A percentile compares a stretch with the other conserved stretches of the same genome.
phyloP scores from a whole-genome alignment of 2,329 filamentous ascomycete species.

The Botrytis galanthina region DNA sequence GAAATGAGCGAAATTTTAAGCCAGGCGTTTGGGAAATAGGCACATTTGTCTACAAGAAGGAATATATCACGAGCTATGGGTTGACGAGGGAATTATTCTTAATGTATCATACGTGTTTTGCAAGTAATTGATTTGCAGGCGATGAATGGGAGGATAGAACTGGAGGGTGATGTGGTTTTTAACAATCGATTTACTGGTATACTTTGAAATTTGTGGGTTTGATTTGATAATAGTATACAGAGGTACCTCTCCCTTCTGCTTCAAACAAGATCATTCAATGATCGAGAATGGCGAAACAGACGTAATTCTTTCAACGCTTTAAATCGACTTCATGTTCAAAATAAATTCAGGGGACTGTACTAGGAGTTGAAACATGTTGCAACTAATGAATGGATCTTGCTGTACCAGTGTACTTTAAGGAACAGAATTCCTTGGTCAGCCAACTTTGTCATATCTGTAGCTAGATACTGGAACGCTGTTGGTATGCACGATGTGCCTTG shows the following conservation, averaged over 20 bases:
- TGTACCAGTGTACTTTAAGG: background rate
- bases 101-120: constrained; percentile 3
- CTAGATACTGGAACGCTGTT: background rate
- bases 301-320: background rate
- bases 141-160: background rate
- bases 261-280: background rate
- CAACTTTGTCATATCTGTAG: background rate
- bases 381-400: background rate
- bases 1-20: background rate
- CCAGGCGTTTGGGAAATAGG: constrained; percentile 5
- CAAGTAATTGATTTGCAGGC: background rate
- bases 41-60: background rate
- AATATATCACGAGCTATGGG: constrained; percentile 5
- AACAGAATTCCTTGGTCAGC: background rate
- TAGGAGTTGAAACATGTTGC: background rate
- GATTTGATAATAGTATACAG: background rate
- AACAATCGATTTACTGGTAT: background rate
- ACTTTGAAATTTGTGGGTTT: background rate
- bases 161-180: background rate
- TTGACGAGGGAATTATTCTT: background rate
- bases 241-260: background rate
- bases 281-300: background rate
- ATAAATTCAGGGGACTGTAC: background rate
- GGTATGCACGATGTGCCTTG: background rate
- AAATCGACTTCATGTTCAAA: background rate